phyloP scores from a whole-genome alignment of 129 eudicot genomes.

The Escallonia rubra region DNA sequence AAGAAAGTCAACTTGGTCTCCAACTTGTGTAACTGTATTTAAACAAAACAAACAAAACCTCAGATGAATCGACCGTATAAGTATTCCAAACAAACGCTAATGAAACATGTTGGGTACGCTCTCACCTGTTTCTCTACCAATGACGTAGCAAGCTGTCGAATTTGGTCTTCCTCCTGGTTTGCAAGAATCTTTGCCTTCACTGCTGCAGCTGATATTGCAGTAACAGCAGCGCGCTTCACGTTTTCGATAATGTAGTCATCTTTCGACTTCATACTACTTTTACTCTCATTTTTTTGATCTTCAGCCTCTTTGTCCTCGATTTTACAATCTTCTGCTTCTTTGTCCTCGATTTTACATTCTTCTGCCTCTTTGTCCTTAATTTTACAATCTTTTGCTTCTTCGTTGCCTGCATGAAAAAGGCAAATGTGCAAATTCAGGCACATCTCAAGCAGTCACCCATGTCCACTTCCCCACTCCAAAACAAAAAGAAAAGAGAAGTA shows the following conservation, averaged over 20 bases:
- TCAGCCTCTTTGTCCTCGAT: background rate
- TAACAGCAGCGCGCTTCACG: constrained; percentile 69
- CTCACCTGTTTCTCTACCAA: constrained; percentile 89
- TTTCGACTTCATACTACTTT: constrained; percentile 13
- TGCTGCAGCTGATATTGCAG: constrained; percentile 92
- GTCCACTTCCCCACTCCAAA: background rate
- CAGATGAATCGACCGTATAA: background rate
- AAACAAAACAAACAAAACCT: constrained; percentile 7
- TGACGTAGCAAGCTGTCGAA: constrained; percentile 62
- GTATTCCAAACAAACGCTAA: background rate
- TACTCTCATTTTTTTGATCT: no score
- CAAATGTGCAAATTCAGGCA: constrained; percentile 4
- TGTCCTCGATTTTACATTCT: constrained; percentile 19
- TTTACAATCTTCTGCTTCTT: background rate
- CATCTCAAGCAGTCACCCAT: background rate
- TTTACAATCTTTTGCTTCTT: constrained; percentile 29
- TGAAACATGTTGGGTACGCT: background rate
- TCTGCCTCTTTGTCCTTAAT: constrained; percentile 22
- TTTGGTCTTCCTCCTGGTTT: constrained; percentile 84
- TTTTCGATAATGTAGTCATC: constrained; percentile 36
- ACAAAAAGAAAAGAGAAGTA: background rate
- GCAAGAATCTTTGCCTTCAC: constrained; percentile 91
- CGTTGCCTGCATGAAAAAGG: constrained; percentile 27
- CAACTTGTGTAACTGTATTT: constrained; percentile 70
- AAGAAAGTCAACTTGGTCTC: constrained; percentile 82